Conservation (phyloP, 805 yeast species). For the Metschnikowia proteae region DNA sequence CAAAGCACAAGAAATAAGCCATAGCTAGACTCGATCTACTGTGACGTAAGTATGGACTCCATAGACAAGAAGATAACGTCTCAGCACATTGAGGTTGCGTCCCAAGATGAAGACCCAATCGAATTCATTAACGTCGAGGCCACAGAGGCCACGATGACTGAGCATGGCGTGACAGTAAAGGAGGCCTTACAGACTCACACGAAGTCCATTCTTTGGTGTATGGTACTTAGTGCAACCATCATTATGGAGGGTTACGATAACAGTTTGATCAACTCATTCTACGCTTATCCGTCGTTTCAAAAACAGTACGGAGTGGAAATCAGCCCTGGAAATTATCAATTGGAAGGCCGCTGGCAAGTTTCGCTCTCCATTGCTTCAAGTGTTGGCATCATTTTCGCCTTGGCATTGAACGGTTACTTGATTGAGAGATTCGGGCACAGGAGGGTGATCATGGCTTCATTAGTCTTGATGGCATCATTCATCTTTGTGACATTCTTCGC, state of each 20-base stretch:
- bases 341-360: conserved; percentile 22
- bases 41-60: background rate
- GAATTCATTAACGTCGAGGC: conserved; percentile 14
- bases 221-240: conserved; percentile 10
- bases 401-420: conserved; percentile 38
- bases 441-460: conserved; percentile 27
- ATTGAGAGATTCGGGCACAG: conserved; percentile 45
- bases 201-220: conserved; percentile 13
- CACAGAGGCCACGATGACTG: conserved; percentile 20
- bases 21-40: background rate
- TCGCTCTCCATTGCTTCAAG: conserved; percentile 14
- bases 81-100: conserved; percentile 4
- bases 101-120: background rate
- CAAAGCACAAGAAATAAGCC: background rate
- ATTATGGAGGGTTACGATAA: conserved; percentile 15
- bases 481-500: conserved; percentile 49
- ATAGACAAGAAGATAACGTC: background rate
- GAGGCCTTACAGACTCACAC: conserved; percentile 11
- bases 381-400: conserved; percentile 38
- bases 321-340: conserved; percentile 4
- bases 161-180: conserved; percentile 17
- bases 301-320: conserved; percentile 7
- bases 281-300: conserved; percentile 10
- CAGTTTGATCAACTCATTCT: conserved; percentile 11
- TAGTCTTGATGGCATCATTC: conserved; percentile 31